A percentile compares a stretch with the other conserved stretches of the same genome.
phyloP scores from a whole-genome alignment of 306 rosid species.

The Coriaria nepalensis region DNA sequence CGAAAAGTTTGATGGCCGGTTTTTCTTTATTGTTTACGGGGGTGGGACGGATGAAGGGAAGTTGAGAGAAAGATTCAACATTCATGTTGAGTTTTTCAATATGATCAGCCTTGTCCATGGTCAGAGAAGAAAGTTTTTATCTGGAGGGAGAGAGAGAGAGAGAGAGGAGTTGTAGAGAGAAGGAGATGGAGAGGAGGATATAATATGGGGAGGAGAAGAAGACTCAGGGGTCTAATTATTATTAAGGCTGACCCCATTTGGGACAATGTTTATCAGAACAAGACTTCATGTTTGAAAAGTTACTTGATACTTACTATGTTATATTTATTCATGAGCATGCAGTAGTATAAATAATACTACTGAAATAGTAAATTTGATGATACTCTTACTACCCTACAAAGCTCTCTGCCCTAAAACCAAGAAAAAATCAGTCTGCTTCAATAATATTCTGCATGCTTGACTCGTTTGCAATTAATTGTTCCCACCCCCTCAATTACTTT shows the following conservation, averaged over 20 bases:
- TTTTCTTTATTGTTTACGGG: constrained; percentile 34
- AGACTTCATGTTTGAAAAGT: too few species aligned
- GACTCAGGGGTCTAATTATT: neutral
- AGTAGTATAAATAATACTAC: too few species aligned
- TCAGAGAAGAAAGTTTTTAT: neutral
- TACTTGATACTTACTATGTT: too few species aligned
- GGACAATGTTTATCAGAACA: too few species aligned
- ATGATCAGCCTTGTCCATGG: constrained; percentile 57
- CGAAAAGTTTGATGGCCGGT: constrained; percentile 51
- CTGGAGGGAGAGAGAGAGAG: constrained; percentile 1
- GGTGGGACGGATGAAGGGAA: constrained; percentile 83
- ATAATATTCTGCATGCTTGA: constrained; percentile 40
- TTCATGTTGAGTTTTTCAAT: constrained; percentile 89
- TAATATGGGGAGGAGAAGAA: neutral
- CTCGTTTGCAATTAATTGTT: constrained; percentile 34
- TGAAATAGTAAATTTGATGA: too few species aligned
- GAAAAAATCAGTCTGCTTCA: constrained; percentile 23
- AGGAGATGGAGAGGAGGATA: constrained; percentile 8
- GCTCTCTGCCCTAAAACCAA: constrained; percentile 20
- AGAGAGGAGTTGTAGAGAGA: constrained; percentile 1
- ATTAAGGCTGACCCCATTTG: too few species aligned
- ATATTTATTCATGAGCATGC: too few species aligned
- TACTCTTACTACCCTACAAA: too few species aligned
- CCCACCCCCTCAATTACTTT: constrained; percentile 24
- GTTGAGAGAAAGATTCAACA: constrained; percentile 88